Evolutionary conservation across 129 eudicot species (phyloP).

Genomic region (Dittrichia graveolens): DNA sequence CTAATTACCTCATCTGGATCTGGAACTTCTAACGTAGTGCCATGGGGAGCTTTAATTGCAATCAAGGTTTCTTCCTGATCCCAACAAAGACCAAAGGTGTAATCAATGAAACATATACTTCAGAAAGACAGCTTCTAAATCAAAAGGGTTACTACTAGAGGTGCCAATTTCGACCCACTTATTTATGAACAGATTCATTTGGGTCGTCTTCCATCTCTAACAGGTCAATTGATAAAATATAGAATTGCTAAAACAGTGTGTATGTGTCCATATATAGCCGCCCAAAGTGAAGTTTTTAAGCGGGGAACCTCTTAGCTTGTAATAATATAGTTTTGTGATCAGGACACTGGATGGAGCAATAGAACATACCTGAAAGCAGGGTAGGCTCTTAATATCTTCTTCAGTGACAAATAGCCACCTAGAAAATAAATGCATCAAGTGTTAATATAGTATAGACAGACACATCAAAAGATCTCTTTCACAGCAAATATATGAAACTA

Average conservation of each 20-base stretch:
- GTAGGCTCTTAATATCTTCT: conserved; percentile 82
- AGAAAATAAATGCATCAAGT: conserved; percentile 6
- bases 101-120: not conserved
- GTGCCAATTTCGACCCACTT: not conserved
- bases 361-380: conserved; percentile 75
- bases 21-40: conserved; percentile 94
- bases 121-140: not conserved
- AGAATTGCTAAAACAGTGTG: not conserved
- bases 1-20: conserved; percentile 85
- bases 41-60: conserved; percentile 99
- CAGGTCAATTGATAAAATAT: not conserved
- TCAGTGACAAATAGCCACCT: conserved; percentile 98
- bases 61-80: conserved; percentile 84
- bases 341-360: conserved; percentile 17
- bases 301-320: not conserved
- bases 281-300: not conserved
- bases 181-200: not conserved
- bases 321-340: not conserved
- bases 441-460: not conserved
- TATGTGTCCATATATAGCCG: not conserved
- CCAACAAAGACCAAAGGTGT: not conserved
- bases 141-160: not conserved
- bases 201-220: not conserved
- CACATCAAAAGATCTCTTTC: conserved; percentile 2
- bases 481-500: conserved; percentile 1